phyloP scores from a whole-genome alignment of 352 stramenopile genomes.

The Phytophthora idaei region DNA sequence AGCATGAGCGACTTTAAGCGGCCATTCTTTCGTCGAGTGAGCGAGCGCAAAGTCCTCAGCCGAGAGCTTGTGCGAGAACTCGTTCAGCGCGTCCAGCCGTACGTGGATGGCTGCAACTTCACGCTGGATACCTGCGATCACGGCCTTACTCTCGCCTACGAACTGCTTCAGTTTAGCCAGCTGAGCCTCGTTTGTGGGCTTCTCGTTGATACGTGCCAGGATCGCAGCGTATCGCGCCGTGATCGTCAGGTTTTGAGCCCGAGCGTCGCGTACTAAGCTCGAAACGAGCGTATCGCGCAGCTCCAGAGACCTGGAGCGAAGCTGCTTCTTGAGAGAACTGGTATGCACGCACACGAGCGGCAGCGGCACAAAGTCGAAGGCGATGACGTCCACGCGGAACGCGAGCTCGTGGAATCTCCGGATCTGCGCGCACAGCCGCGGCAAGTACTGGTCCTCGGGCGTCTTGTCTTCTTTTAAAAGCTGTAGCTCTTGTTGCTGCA shows the following conservation, averaged over 20 bases:
- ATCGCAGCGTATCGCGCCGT: slow-evolving; percentile 91
- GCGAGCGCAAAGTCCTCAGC: slow-evolving; percentile 90
- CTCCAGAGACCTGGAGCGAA: slow-evolving; percentile 71
- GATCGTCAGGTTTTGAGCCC: slow-evolving; percentile 88
- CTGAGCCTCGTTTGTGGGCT: slow-evolving; percentile 92
- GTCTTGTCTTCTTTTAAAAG: slow-evolving; percentile 29
- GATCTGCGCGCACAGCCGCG: slow-evolving; percentile 68
- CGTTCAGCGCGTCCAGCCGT: slow-evolving; percentile 70
- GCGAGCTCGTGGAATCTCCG: slow-evolving; percentile 77
- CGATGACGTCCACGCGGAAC: slow-evolving; percentile 62
- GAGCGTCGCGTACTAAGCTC: slow-evolving; percentile 75
- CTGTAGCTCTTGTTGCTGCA: slow-evolving; percentile 43
- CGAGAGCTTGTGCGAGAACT: slow-evolving; percentile 88
- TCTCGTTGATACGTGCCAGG: slow-evolving; percentile 89
- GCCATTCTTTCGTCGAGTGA: slow-evolving; percentile 91
- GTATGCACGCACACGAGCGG: slow-evolving; percentile 83
- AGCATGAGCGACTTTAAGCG: slow-evolving; percentile 77
- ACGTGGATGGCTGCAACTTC: slow-evolving; percentile 82
- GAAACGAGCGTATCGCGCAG: slow-evolving; percentile 84
- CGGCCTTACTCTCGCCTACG: slow-evolving; percentile 80
- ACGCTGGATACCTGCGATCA: slow-evolving; percentile 76
- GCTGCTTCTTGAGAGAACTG: slow-evolving; percentile 61
- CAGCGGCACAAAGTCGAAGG: slow-evolving; percentile 79
- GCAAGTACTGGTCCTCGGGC: slow-evolving; percentile 41
- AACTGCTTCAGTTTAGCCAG: slow-evolving; percentile 91